Conservation (phyloP, 192 early-diverging fungal species). For the Rhizophagus prolifer region DNA sequence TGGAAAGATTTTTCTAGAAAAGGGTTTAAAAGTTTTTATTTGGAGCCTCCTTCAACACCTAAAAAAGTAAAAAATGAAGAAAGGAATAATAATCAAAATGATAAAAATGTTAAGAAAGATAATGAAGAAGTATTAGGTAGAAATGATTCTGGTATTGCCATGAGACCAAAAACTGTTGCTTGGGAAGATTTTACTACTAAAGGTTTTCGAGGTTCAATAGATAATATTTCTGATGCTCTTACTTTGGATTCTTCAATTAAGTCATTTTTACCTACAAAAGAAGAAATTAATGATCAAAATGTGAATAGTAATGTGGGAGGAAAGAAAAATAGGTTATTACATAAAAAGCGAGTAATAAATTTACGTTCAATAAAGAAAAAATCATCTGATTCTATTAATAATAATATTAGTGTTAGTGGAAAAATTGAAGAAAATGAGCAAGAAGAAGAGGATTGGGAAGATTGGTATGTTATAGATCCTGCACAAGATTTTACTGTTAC, state of each 20-base stretch:
- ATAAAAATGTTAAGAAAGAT: background rate
- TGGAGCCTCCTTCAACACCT: background rate
- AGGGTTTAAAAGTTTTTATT: conserved; percentile 20
- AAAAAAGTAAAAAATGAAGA: background rate
- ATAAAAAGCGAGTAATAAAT: background rate
- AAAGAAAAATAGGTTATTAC: background rate
- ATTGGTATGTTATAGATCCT: conserved; percentile 21
- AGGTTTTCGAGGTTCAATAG: conserved; percentile 16
- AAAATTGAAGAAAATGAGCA: background rate
- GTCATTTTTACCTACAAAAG: background rate
- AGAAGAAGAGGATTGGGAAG: conserved; percentile 19
- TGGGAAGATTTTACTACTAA: conserved; percentile 22
- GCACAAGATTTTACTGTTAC: conserved; percentile 17
- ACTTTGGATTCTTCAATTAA: background rate
- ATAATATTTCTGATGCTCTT: conserved; percentile 6
- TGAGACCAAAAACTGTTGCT: conserved; percentile 6
- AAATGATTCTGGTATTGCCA: background rate
- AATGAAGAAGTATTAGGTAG: background rate
- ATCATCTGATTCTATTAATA: background rate
- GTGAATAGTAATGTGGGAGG: background rate
- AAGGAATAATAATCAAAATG: background rate
- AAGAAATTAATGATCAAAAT: background rate
- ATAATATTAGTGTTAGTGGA: background rate
- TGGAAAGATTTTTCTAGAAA: conserved; percentile 10
- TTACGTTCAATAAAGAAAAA: background rate